These are phyloP conservation scores for Salix dunnii DNA, from an alignment of 345 rosid species.

Conservation along the genomic window DNA sequence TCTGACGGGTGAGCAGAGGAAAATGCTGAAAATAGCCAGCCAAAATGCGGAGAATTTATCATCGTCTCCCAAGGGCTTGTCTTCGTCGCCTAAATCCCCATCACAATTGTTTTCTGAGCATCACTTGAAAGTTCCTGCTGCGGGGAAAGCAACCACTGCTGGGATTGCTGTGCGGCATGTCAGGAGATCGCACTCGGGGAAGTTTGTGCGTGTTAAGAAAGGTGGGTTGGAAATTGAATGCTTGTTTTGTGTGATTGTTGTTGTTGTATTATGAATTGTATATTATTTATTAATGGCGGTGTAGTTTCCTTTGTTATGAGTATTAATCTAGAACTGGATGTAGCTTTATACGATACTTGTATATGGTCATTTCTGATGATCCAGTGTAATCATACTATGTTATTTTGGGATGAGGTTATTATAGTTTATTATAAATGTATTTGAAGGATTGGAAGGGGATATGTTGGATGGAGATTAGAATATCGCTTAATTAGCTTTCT, in stretches of 20 bases:
- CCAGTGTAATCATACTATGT: background rate
- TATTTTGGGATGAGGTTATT: background rate
- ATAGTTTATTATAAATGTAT: background rate
- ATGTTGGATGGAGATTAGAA: background rate
- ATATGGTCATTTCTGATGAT: background rate
- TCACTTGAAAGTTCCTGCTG: slow-evolving; percentile 57
- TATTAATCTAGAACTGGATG: background rate
- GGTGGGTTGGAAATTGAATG: slow-evolving; percentile 38
- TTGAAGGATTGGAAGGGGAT: background rate
- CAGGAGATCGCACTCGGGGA: slow-evolving; percentile 83
- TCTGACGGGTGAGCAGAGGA: slow-evolving; percentile 81
- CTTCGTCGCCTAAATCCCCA: slow-evolving; percentile 48
- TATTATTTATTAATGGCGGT: background rate
- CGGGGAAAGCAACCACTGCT: slow-evolving; percentile 56
- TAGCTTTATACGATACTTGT: background rate
- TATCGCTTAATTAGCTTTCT: background rate
- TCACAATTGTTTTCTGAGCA: slow-evolving; percentile 56
- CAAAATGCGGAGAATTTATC: slow-evolving; percentile 53
- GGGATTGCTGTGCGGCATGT: slow-evolving; percentile 75
- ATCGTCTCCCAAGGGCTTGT: slow-evolving; percentile 56
- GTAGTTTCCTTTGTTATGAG: background rate
- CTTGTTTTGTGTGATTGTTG: background rate
- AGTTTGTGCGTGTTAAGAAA: slow-evolving; percentile 71
- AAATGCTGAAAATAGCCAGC: slow-evolving; percentile 66
- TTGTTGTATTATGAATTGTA: background rate